Evolutionary conservation across 306 rosid species (phyloP).

Genomic region (Senna siamea): DNA sequence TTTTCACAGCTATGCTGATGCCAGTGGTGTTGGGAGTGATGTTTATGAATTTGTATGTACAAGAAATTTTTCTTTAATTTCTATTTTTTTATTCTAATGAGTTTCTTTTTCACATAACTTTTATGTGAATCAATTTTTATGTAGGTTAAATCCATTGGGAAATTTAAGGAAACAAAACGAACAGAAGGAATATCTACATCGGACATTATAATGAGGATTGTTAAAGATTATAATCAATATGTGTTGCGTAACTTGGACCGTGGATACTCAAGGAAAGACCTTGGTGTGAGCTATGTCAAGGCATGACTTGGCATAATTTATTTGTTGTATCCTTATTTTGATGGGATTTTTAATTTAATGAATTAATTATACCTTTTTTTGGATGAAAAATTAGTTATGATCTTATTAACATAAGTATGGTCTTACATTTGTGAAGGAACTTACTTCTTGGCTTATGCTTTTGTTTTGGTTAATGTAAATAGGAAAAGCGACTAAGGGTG

Average conservation of each 20-base stretch:
- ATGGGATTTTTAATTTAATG: slow-evolving; percentile 8
- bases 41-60: slow-evolving; percentile 93
- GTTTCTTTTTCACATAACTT: slow-evolving; percentile 18
- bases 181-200: slow-evolving; percentile 97
- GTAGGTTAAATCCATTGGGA: slow-evolving; percentile 87
- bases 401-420: no score
- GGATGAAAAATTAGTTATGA: no score
- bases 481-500: slow-evolving; percentile 95
- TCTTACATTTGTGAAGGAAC: no score
- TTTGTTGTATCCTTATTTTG: slow-evolving; percentile 21
- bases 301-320: slow-evolving; percentile 49
- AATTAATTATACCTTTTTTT: background rate
- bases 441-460: slow-evolving; percentile 23
- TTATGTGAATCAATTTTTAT: slow-evolving; percentile 29
- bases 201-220: slow-evolving; percentile 95
- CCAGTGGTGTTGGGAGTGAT: slow-evolving; percentile 91
- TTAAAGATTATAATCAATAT: slow-evolving; percentile 95
- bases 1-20: slow-evolving; percentile 86
- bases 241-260: slow-evolving; percentile 96
- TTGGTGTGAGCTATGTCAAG: slow-evolving; percentile 98
- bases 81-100: background rate
- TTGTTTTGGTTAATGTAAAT: slow-evolving; percentile 13
- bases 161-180: slow-evolving; percentile 90
- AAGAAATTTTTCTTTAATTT: slow-evolving; percentile 13
- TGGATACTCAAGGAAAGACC: slow-evolving; percentile 95